Percentiles rank a stretch among this genome's conserved stretches.
These are phyloP conservation scores for Rhizophagus prolifer DNA, from an alignment of 192 early-diverging fungal genomes.

Conservation along the genomic window DNA sequence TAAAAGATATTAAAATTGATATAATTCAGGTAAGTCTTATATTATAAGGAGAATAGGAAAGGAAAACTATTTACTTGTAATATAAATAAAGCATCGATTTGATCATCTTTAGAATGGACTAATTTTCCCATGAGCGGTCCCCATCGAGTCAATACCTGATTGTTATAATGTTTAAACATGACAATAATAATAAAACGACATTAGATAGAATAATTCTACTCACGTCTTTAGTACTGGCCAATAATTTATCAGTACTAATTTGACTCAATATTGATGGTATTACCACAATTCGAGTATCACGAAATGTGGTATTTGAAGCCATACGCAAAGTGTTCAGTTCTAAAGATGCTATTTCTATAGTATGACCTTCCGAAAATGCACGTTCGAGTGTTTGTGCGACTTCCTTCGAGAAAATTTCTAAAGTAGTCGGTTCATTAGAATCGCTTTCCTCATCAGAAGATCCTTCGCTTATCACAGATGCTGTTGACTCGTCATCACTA, in stretches of 20 bases:
- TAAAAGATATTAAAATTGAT: too few species aligned
- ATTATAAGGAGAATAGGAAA: too few species aligned
- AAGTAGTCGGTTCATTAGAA: constrained; percentile 47
- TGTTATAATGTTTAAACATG: not conserved
- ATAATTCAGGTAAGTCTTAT: too few species aligned
- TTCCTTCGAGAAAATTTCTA: constrained; percentile 74
- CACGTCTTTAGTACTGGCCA: constrained; percentile 40
- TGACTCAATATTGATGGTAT: constrained; percentile 66
- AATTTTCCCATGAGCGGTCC: constrained; percentile 66
- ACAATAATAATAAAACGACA: not conserved
- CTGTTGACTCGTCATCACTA: constrained; percentile 37
- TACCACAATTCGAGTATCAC: constrained; percentile 75
- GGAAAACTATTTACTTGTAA: constrained; percentile 35
- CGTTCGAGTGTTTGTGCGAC: constrained; percentile 73
- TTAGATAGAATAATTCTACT: not conserved
- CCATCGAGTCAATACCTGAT: constrained; percentile 63
- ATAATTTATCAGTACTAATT: constrained; percentile 54
- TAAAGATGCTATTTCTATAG: constrained; percentile 69
- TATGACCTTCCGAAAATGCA: constrained; percentile 76
- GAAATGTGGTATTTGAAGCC: constrained; percentile 78
- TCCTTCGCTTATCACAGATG: constrained; percentile 43
- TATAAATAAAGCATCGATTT: constrained; percentile 64
- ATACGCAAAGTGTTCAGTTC: constrained; percentile 89
- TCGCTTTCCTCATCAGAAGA: constrained; percentile 49
- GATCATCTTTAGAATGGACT: constrained; percentile 67